Evolutionary conservation across 208 protist genomes (phyloP), one percentile per base, ranked within the genome.

Genomic region (Leishmania tropica): DNA sequence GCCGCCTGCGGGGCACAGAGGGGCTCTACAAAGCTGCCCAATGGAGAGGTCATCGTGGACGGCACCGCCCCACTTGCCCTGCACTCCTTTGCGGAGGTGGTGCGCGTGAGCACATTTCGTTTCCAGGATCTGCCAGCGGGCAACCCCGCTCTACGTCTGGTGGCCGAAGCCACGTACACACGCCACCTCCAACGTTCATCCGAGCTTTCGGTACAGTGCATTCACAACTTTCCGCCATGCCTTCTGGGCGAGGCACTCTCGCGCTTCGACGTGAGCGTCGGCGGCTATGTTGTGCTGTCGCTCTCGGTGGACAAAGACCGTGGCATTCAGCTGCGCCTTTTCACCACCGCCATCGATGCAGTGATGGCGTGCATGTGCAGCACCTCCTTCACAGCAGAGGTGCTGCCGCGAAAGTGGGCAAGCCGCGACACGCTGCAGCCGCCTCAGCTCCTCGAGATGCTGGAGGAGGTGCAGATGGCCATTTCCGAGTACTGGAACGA

Each of bases 401-500:
- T 95, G 21, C 81, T 98, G 40, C 92, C 93, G 7, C 85, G 86
- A 48, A 65, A 85, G 40, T 96, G 93, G 93, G 67, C 47, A 51
- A 85, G 87, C 47, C 78, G 93, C 24, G 80, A 81, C 40, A 78
- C 79, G 48, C 75, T 96, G 21, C 81, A 89, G 78, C 89, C 90
- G 1, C 75, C 85, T 48, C 87, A 94, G 72, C 72, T 98, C 1
- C 81, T 83, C 21, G 94, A 96, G 67, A 56, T 96, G 17, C 84
- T 98, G 6, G 95, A 98, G 78, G 93, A 97, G 17, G 85, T 89
- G 42, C 88, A 96, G 79, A 62, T 95, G 56, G 62, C 88, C 62
- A 96, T 98, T 81, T 90, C 79, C 65, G 94, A 97, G 40, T 96
- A 94, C 87, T 98, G 94, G 93, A 89, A 85, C 65, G 94, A 94